Evolutionary conservation across 139 green algal species (phyloP), one percentile per base, ranked within the genome.

Genomic region (Tetradesmus obliquus): DNA sequence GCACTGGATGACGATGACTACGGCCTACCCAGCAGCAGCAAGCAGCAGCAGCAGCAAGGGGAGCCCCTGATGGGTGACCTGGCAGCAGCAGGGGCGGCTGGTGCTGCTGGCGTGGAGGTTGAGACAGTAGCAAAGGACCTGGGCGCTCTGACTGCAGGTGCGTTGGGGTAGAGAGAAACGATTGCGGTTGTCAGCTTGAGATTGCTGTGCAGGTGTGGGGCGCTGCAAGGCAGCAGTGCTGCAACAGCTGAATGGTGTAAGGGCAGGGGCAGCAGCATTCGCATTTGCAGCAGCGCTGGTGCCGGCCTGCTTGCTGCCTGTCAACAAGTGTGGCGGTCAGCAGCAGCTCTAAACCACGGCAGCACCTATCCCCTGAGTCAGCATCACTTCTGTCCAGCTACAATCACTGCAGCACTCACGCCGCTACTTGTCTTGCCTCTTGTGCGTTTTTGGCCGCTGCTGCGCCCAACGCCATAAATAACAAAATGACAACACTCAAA

Each of bases 1-100:
- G 89, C 66, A 45, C 92, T 98, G 55, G 71, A 86, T 9, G 82
- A 94, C 24, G 96, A 97, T 51, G 97, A 98, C 91, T 98, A 93
- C 86, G 97, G 84, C 13, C 71, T 93, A 55, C 60, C 62, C 55
- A 72, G 80, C 86, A 90, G 22, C 91, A 93, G 2, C 82, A 22
- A 69, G 91, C 74, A 71, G 86, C 81, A 85, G 94, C 66, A 86
- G 88, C 53, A 71, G 76, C 32, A 71, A 76, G 20, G 79, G 58
- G 55, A 85, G 91, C 80, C 45, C 45, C 22, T 53, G 55, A 9
- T 76, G 72, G 71, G 15, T 3, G 54, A 51, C n/a, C 19, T 82
- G 24, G 58, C 22, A 22, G 66, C 54, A 87, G 74, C 57, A 15
- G 80, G 22, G 17, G 62, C 32, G 13, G 86, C 71, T 17, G 83